A percentile compares a stretch with the other conserved stretches of the same genome.
Conservation (phyloP, 331 rosid genomes). For the Malus hybrid region DNA sequence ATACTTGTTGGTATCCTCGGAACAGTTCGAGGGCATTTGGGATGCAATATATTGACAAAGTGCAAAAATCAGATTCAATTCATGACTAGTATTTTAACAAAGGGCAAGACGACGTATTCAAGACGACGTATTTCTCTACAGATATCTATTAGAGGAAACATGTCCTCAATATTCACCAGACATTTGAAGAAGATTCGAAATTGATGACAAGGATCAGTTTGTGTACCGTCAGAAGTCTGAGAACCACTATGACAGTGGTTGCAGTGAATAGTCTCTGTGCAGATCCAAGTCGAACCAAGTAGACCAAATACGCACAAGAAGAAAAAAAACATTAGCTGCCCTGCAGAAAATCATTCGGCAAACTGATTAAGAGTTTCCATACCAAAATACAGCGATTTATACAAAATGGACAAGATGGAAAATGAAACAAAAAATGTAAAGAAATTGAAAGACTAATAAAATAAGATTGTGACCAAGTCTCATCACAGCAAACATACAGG, state of each 20-base stretch:
- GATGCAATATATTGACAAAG: not conserved
- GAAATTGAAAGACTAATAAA: slow-evolving; percentile 8
- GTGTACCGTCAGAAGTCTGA: slow-evolving; percentile 48
- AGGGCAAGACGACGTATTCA: not conserved
- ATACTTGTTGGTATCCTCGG: not conserved
- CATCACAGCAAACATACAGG: slow-evolving; percentile 11
- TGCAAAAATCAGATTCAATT: not conserved
- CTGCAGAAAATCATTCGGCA: slow-evolving; percentile 37
- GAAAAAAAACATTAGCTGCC: slow-evolving; percentile 77
- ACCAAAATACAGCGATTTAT: not conserved
- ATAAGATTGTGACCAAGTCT: slow-evolving; percentile 11
- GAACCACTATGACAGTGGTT: slow-evolving; percentile 87
- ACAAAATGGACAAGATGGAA: not conserved
- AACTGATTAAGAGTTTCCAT: not conserved
- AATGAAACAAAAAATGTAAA: not conserved
- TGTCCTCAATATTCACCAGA: not conserved
- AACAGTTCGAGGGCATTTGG: not conserved
- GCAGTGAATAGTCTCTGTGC: slow-evolving; percentile 72
- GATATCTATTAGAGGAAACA: not conserved
- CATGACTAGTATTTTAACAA: not conserved
- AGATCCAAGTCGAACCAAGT: slow-evolving; percentile 55
- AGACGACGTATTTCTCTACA: not conserved
- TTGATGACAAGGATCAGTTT: slow-evolving; percentile 8
- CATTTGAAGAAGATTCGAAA: not conserved
- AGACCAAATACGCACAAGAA: slow-evolving; percentile 77